phyloP scores from a whole-genome alignment of 441 rosid genomes.

The Macaranga tanarius region DNA sequence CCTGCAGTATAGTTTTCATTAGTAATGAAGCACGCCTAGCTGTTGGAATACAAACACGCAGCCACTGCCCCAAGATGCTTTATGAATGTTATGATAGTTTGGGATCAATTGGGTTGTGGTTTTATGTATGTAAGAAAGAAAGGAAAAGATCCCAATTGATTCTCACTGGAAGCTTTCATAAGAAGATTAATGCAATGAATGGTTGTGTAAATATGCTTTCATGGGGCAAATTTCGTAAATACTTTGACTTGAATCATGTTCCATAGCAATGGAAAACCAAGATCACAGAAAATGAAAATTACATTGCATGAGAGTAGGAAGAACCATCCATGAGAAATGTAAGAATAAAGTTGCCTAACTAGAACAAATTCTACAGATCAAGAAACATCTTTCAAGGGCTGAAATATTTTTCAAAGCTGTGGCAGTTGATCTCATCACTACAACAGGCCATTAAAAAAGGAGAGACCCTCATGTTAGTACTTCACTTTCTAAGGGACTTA shows the following conservation, averaged over 20 bases:
- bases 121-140: neutral
- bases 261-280: neutral
- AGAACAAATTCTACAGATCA: neutral
- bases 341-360: neutral
- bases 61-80: neutral
- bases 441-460: neutral
- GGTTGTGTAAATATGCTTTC: neutral
- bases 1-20: slow-evolving; percentile 36
- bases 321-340: neutral
- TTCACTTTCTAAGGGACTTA: neutral
- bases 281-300: neutral
- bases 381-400: neutral
- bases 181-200: neutral
- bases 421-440: neutral
- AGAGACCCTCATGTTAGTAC: too few relatives aligned
- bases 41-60: neutral
- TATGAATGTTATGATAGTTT: neutral
- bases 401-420: neutral
- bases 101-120: neutral
- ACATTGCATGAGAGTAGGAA: neutral
- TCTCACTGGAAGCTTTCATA: neutral
- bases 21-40: slow-evolving; percentile 3
- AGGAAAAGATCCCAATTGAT: neutral
- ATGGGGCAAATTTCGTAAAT: neutral
- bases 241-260: neutral